phyloP scores from a whole-genome alignment of 2,329 filamentous ascomycete genomes.

The Pseudocercospora macadamiae region DNA sequence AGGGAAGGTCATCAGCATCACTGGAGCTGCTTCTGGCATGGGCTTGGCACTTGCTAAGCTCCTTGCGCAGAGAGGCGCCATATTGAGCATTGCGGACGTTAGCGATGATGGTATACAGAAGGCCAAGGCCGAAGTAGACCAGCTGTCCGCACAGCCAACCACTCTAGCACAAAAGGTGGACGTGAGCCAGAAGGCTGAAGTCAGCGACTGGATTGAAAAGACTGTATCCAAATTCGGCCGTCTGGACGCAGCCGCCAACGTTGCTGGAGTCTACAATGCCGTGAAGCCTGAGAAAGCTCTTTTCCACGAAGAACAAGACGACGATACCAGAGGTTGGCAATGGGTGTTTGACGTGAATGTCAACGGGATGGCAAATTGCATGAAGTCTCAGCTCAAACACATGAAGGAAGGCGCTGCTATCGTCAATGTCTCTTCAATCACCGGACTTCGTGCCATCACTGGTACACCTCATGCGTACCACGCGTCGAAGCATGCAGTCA shows the following conservation, averaged over 20 bases:
- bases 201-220: neutral
- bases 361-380: neutral
- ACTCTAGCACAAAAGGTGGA: neutral
- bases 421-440: neutral
- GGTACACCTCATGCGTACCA: neutral
- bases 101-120: conserved; percentile 39
- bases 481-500: neutral
- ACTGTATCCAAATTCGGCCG: conserved; percentile 5
- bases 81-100: conserved; percentile 52
- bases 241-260: conserved; percentile 1
- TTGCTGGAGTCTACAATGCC: neutral
- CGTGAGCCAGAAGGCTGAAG: neutral
- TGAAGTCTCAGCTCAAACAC: neutral
- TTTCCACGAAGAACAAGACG: conserved; percentile 3
- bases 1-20: conserved; percentile 51
- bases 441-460: neutral
- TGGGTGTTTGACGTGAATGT: neutral
- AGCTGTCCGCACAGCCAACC: conserved; percentile 15
- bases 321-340: conserved; percentile 3
- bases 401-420: neutral
- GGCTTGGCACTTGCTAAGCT: conserved; percentile 51
- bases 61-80: conserved; percentile 48
- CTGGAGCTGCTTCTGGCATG: conserved; percentile 52
- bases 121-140: conserved; percentile 23
- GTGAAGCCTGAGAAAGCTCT: neutral